A percentile compares a stretch with the other conserved stretches of the same genome.
These are phyloP conservation scores for Blumeria hordei DNA, from an alignment of 2,329 filamentous ascomycete genomes.

Conservation along the genomic window DNA sequence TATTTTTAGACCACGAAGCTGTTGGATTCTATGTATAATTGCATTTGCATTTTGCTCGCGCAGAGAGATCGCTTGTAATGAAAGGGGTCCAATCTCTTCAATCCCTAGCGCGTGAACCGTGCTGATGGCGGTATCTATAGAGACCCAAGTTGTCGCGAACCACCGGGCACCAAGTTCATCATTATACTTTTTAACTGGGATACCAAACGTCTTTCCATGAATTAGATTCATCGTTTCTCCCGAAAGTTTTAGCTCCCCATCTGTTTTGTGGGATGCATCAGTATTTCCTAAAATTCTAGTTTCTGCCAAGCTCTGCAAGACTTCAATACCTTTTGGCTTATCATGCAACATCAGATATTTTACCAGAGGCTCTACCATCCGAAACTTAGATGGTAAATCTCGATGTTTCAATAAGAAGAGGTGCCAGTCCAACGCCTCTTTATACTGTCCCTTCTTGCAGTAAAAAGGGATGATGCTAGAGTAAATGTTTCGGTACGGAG, in stretches of 20 bases:
- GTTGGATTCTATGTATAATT: slow-evolving; percentile 32
- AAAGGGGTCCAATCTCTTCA: slow-evolving; percentile 45
- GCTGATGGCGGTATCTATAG: slow-evolving; percentile 46
- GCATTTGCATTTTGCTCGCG: slow-evolving; percentile 31
- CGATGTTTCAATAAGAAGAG: slow-evolving; percentile 17
- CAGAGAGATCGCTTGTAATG: slow-evolving; percentile 52
- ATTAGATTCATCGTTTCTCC: slow-evolving; percentile 15
- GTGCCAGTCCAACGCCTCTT: slow-evolving; percentile 22
- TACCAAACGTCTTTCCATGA: slow-evolving; percentile 12
- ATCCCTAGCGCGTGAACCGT: slow-evolving; percentile 48
- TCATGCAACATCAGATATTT: slow-evolving; percentile 16
- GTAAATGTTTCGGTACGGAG: slow-evolving; percentile 19
- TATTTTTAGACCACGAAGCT: slow-evolving; percentile 38
- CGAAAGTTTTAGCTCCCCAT: slow-evolving; percentile 7
- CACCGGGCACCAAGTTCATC: slow-evolving; percentile 55
- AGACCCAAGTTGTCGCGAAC: slow-evolving; percentile 55
- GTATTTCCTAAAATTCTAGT: slow-evolving; percentile 9
- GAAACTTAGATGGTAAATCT: slow-evolving; percentile 19
- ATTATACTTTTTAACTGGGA: slow-evolving; percentile 25
- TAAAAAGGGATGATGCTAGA: slow-evolving; percentile 18
- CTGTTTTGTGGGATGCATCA: slow-evolving; percentile 3
- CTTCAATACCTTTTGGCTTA: slow-evolving; percentile 7
- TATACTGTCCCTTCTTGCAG: slow-evolving; percentile 16
- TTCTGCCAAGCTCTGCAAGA: slow-evolving; percentile 10
- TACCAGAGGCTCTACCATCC: slow-evolving; percentile 19